Base-by-base conservation (phyloP, 2,329 filamentous ascomycete species). In the Ascochyta koolunga region DNA sequence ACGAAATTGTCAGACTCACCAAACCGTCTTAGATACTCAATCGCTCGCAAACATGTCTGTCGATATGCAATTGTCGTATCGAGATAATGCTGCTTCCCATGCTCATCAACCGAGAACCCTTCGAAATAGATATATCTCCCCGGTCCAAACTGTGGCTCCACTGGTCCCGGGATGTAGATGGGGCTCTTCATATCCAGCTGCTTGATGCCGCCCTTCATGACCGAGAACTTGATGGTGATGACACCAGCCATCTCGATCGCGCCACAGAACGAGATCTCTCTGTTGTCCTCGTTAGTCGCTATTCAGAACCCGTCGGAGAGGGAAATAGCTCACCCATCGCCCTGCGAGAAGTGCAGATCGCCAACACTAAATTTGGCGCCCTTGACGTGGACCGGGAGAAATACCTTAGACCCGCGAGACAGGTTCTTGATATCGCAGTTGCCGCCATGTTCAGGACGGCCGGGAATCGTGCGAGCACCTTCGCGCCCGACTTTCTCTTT, bases 221-320 rank as follows among this genome's bases (percentile, higher is more conserved):
- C 89, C 43, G 85, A 87, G 79, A 96, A 93, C 67, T 95, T 96
- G 75, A 96, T 84, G 2, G 92, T 96, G 64, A 96, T 96, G 37
- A 91, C 80, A 4, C 92, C 92, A 0, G 92, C 91, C 90, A 97
- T 97, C 74, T 97, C 93, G 66, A 96, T 97, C 5, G 92, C 93
- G 18, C 75, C 75, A 43, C 79, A 82, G 67, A 82, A 97, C 2
- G 87, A 91, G 55, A 96, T 96, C 72, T 96, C 92, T 6, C 92
- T 33, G 9, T 6, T 16, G 3, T 3, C 15, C 5, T 6, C n/a
- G n/a, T 33, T 16, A 33, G 31, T 8, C 31, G 15, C 31, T 16
- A 7, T 4, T 5, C 7, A 33, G 11, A 16, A 16, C 11, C 6
- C 31, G 3, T 33, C 7, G 10, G n/a, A 33, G n/a, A 2, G 5